Evolutionary conservation across 106 monocot species (phyloP), one percentile per base, ranked within the genome.

Genomic region (Alisma plantagoaquatica): DNA sequence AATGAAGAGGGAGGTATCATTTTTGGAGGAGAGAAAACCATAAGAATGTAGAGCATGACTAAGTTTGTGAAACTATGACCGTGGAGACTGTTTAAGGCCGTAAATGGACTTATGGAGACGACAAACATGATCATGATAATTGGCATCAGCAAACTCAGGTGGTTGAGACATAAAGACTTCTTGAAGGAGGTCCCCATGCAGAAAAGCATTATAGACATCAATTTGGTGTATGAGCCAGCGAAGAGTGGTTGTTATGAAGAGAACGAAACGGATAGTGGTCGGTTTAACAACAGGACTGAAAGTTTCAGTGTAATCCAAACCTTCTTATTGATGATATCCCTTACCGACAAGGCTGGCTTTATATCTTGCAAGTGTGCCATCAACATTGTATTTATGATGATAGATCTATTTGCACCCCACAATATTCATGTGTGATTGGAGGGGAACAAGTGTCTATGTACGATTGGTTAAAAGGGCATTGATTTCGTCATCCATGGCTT

Each of bases 221-320:
- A 51, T 2, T 29, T 51, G 51, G 1, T 29, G 2, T 3, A 51
- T 27, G 24, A 21, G 2, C 51, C 51, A 51, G 1, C 14, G 3
- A 8, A 1, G 1, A 3, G 27, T 9, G 4, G 29, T 1, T 28
- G 51, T 17, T 15, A 51, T 26, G 14, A 1, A 14, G 12, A 51
- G n/a, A 1, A 51, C 21, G 16, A 28, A 9, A 27, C n/a, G 27
- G 21, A 51, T 27, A 5, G 51, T 27, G 1, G 6, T 1, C 1
- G 25, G 24, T 51, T 51, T 51, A 28, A 51, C 14, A 26, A 51
- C 27, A 9, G 51, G 14, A 16, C n/a, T 51, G 4, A 51, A 51
- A 10, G 51, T 51, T 6, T 51, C 24, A 27, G 7, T 2, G 21
- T 3, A 51, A 2, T 51, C 51, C 3, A 51, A 28, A 1, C 51